Evolutionary conservation across 768 basidiomycete species (phyloP).

Genomic region (Tylopilus felleus): DNA sequence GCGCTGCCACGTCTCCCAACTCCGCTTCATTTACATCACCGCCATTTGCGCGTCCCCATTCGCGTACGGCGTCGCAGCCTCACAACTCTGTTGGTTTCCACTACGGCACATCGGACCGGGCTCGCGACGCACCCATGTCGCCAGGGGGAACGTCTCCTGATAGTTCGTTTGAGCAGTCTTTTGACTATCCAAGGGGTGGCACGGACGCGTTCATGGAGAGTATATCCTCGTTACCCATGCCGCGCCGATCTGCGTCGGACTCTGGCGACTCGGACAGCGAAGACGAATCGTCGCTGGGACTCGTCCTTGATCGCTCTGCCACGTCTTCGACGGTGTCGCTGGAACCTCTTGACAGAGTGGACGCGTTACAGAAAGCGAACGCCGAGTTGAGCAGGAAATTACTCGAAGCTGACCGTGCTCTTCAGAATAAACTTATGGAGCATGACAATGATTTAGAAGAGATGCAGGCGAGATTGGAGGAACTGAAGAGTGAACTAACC

Average conservation of each 20-base stretch:
- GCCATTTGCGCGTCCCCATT: slow-evolving; percentile 57
- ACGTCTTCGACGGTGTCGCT: slow-evolving; percentile 66
- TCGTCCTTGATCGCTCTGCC: slow-evolving; percentile 58
- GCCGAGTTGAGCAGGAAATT: slow-evolving; percentile 72
- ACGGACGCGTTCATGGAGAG: slow-evolving; percentile 43
- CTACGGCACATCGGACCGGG: slow-evolving; percentile 41
- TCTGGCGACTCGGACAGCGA: slow-evolving; percentile 52
- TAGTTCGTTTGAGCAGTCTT: slow-evolving; percentile 30
- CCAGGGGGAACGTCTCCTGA: slow-evolving; percentile 37
- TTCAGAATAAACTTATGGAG: slow-evolving; percentile 64
- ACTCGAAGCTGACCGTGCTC: slow-evolving; percentile 65
- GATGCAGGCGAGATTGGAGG: slow-evolving; percentile 73
- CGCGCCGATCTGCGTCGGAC: slow-evolving; percentile 37
- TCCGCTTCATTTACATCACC: slow-evolving; percentile 41
- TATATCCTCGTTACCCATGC: slow-evolving; percentile 59
- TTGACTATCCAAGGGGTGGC: slow-evolving; percentile 35
- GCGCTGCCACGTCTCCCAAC: slow-evolving; percentile 39
- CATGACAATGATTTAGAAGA: slow-evolving; percentile 85
- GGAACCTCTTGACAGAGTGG: slow-evolving; percentile 68
- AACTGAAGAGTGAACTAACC: slow-evolving; percentile 70
- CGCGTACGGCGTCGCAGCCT: slow-evolving; percentile 55
- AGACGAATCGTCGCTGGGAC: slow-evolving; percentile 48
- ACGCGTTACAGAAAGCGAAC: slow-evolving; percentile 70
- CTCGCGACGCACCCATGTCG: slow-evolving; percentile 26
- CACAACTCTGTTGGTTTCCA: slow-evolving; percentile 39